Evolutionary conservation across 2,329 filamentous ascomycete genomes (phyloP), one percentile per base, ranked within the genome.

Genomic region (Aspergillus terreus): DNA sequence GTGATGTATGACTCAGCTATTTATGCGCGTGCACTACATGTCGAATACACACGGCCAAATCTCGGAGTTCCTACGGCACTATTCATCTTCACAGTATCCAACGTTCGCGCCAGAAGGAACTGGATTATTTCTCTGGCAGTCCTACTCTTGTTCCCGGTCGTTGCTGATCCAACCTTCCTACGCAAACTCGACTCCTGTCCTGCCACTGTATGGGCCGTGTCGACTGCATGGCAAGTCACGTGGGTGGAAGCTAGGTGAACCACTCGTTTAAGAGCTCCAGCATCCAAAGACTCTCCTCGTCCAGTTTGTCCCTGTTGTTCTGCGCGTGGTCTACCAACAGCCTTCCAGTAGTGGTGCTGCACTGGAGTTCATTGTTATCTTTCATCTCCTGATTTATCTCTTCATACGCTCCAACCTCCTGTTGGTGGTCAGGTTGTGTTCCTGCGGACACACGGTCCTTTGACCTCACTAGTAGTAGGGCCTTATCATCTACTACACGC

Each of bases 251-350:
- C 51, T 52, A 54, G 50, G 49, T 62, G 50, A 57, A 58, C 59
- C 55, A 53, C 57, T 44, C 51, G 47, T 54, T 56, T 52, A 54
- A 57, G 58, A 57, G 58, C 57, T 59, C 46, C 56, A 62, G 52
- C 46, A 55, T 54, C 55, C 55, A 59, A 51, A 48, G 54, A 23
- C 23, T 23, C 52, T 59, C 56, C 52, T 49, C 47, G 47, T 44
- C 52, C 52, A 57, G 47, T 44, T 51, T 51, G 46, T 50, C 52
- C 46, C 43, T 44, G 27, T 33, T 55, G 47, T 49, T 53, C 53
- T 50, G 51, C 54, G 51, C 49, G 17, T 53, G 47, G 53, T 36
- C 44, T 46, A 21, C 44, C 33, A n/a, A 35, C 10, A 35, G 33
- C 33, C 33, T 19, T 23, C 44, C 21, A 10, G 30, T 35, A 4